These are phyloP conservation scores for Auricularia sp. DNA, from an alignment of 768 basidiomycete genomes.

Conservation along the genomic window DNA sequence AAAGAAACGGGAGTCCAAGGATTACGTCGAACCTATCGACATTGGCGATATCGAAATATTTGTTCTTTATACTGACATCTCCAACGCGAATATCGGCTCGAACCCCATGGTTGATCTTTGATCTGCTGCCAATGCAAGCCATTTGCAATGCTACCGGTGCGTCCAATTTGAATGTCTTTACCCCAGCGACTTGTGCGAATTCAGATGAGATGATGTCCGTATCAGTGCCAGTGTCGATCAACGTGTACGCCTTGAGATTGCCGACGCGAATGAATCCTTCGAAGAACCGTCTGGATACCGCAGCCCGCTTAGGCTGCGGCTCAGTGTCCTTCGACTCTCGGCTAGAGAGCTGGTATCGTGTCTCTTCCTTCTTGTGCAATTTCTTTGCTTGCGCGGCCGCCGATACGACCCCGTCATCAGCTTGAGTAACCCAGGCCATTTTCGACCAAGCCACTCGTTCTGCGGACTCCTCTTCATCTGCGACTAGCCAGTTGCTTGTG, in stretches of 20 bases:
- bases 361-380: neutral
- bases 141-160: constrained; percentile 20
- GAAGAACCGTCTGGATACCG: neutral
- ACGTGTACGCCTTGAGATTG: constrained; percentile 10
- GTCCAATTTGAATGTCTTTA: constrained; percentile 9
- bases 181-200: constrained; percentile 12
- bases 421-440: neutral
- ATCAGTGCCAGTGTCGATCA: constrained; percentile 19
- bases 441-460: neutral
- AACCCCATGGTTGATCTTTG: constrained; percentile 21
- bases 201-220: constrained; percentile 16
- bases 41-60: constrained; percentile 24
- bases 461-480: neutral
- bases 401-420: neutral
- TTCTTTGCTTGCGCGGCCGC: neutral
- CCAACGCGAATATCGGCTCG: constrained; percentile 9
- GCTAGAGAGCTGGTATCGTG: neutral
- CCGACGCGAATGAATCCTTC: constrained; percentile 4
- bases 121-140: constrained; percentile 23
- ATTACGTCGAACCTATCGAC: constrained; percentile 28
- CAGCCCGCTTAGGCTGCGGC: neutral
- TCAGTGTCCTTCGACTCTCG: neutral
- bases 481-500: neutral
- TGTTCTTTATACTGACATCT: neutral
- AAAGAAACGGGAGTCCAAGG: constrained; percentile 28